These are phyloP conservation scores for Dictyostelium brefeldianum DNA, from an alignment of 78 protist genomes.

Conservation along the genomic window DNA sequence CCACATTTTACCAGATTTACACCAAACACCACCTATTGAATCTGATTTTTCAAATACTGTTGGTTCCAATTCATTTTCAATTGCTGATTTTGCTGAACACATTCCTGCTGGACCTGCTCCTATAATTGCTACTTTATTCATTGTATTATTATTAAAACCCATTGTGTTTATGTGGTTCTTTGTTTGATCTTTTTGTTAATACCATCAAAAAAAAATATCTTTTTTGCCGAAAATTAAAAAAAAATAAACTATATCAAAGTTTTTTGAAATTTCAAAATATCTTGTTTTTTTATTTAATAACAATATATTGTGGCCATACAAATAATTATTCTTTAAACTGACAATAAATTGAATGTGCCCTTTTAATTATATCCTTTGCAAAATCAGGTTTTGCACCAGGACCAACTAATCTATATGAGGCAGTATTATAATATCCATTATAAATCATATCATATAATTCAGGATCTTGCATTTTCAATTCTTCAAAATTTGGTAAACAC, in stretches of 20 bases:
- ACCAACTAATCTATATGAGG: not conserved
- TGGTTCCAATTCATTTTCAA: constrained; percentile 25
- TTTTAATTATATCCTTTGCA: too few relatives aligned
- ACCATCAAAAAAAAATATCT: too few relatives aligned
- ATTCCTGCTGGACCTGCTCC: constrained; percentile 17
- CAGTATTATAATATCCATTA: not conserved
- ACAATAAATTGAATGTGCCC: too few relatives aligned
- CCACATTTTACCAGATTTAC: constrained; percentile 5
- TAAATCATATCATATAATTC: not conserved
- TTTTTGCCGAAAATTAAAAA: too few relatives aligned
- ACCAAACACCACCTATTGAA: constrained; percentile 52
- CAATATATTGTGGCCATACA: too few relatives aligned
- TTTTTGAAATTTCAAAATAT: too few relatives aligned
- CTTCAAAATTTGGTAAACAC: not conserved
- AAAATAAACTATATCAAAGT: too few relatives aligned
- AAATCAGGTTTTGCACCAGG: not conserved
- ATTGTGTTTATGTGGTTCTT: too few relatives aligned
- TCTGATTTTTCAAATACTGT: constrained; percentile 37
- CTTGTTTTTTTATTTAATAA: too few relatives aligned
- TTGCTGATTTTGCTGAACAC: not conserved
- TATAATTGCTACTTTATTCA: not conserved
- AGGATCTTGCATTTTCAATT: not conserved
- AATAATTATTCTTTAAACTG: not conserved
- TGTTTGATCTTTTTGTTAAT: too few relatives aligned
- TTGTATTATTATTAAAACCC: not conserved